Evolutionary conservation across 2,329 filamentous ascomycete species (phyloP).

Genomic region (Sporothrix pseudoabietina): DNA sequence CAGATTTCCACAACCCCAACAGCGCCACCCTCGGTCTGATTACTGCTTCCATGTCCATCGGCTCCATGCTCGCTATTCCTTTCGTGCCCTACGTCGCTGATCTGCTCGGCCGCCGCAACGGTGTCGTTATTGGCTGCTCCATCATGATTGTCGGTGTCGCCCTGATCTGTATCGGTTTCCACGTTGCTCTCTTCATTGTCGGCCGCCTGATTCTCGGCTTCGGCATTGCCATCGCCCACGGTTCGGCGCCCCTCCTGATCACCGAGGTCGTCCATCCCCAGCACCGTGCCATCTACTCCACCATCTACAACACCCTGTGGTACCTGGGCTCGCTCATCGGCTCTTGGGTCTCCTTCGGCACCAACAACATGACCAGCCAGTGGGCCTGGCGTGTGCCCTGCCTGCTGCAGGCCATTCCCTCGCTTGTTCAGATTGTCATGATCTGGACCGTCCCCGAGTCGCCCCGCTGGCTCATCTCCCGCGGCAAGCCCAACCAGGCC

Average conservation of each 20-base stretch:
- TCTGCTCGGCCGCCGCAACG: constrained; percentile 48
- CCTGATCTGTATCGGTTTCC: constrained; percentile 44
- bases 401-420: constrained; percentile 34
- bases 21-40: constrained; percentile 47
- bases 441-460: constrained; percentile 37
- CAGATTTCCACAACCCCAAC: constrained; percentile 40
- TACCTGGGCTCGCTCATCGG: constrained; percentile 37
- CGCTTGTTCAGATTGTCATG: constrained; percentile 33
- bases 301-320: constrained; percentile 39
- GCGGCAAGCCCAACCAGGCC: constrained; percentile 33
- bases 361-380: constrained; percentile 28
- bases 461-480: constrained; percentile 39
- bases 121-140: constrained; percentile 48
- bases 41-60: constrained; percentile 50
- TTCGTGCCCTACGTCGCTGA: constrained; percentile 52
- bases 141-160: constrained; percentile 46
- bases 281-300: constrained; percentile 32
- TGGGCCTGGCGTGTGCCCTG: constrained; percentile 35
- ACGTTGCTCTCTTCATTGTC: constrained; percentile 41
- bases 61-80: constrained; percentile 49
- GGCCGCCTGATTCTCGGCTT: constrained; percentile 35
- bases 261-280: constrained; percentile 33
- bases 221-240: constrained; percentile 34
- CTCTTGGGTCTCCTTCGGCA: constrained; percentile 37
- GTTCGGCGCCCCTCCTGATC: constrained; percentile 31